These are phyloP conservation scores for Alternaria hordeiaustralica DNA, from an alignment of 2,329 filamentous ascomycete genomes.

Conservation along the genomic window DNA sequence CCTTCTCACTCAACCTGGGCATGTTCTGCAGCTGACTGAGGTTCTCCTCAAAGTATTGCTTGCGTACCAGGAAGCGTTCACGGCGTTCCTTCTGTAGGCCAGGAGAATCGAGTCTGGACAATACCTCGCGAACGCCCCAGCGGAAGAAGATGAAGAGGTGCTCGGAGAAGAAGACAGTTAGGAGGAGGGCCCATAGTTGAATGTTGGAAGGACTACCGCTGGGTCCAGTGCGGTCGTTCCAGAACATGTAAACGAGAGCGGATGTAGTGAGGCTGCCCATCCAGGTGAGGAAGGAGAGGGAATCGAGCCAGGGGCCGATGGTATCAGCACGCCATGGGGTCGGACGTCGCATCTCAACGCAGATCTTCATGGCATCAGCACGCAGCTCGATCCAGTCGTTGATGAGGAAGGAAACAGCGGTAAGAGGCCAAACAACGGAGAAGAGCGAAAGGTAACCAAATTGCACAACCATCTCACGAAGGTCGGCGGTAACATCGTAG, in stretches of 20 bases:
- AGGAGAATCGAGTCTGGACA: constrained; percentile 83
- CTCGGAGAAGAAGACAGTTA: constrained; percentile 84
- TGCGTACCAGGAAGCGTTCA: constrained; percentile 81
- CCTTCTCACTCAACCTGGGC: constrained; percentile 51
- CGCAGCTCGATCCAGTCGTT: constrained; percentile 98
- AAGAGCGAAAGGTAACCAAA: constrained; percentile 90
- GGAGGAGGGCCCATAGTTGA: constrained; percentile 78
- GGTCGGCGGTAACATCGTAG: constrained; percentile 90
- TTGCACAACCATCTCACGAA: constrained; percentile 69
- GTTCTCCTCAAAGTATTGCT: constrained; percentile 77
- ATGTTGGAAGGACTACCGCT: constrained; percentile 73
- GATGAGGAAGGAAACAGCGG: constrained; percentile 83
- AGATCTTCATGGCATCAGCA: constrained; percentile 93
- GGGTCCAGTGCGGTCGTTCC: constrained; percentile 68
- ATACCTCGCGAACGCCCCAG: constrained; percentile 71
- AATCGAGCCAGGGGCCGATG: constrained; percentile 90
- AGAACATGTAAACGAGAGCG: constrained; percentile 89
- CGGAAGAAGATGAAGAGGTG: constrained; percentile 86
- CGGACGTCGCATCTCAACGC: constrained; percentile 84
- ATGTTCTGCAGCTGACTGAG: constrained; percentile 62
- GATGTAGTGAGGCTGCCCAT: constrained; percentile 86
- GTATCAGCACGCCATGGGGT: constrained; percentile 90
- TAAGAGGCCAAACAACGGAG: constrained; percentile 93
- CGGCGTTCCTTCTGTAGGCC: constrained; percentile 84
- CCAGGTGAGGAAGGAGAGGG: constrained; percentile 90